Percentiles rank a stretch among this genome's conserved stretches.
Conservation (phyloP, 2,329 filamentous ascomycete species). For the Ustilaginoidea virens region DNA sequence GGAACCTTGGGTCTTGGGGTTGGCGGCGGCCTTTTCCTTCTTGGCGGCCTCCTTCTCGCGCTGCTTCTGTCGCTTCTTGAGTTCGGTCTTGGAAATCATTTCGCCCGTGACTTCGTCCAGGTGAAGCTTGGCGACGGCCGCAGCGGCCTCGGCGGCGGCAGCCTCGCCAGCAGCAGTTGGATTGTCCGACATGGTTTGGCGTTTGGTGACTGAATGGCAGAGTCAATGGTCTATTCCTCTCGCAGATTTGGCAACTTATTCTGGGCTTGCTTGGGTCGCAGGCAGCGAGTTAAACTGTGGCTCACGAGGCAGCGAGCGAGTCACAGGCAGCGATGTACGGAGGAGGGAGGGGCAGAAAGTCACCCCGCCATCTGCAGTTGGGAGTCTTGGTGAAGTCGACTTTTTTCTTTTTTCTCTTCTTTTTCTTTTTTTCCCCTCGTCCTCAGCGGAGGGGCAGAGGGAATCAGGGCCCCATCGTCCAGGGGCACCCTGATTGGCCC, state of each 20-base stretch:
- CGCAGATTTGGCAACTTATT: too few species aligned
- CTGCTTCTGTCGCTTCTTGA: conserved; percentile 94
- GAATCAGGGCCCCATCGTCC: neutral
- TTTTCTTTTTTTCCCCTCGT: neutral
- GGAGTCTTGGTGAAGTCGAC: neutral
- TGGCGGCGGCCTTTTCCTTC: conserved; percentile 65
- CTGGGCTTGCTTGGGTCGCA: too few species aligned
- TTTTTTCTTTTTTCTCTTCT: neutral
- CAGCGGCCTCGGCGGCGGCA: conserved; percentile 34
- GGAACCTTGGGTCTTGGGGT: conserved; percentile 47
- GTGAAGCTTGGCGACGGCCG: conserved; percentile 55
- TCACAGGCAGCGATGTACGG: too few species aligned
- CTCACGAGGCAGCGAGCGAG: too few species aligned
- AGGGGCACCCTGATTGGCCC: too few species aligned
- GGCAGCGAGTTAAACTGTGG: too few species aligned
- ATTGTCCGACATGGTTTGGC: conserved; percentile 17
- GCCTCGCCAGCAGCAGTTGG: conserved; percentile 16
- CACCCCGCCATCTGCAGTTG: too few species aligned
- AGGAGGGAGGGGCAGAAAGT: too few species aligned
- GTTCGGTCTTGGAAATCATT: conserved; percentile 64
- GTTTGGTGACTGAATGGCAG: neutral
- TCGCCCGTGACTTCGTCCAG: conserved; percentile 92
- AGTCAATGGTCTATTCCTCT: neutral
- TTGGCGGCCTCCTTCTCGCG: conserved; percentile 79
- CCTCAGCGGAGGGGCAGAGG: neutral